phyloP scores from a whole-genome alignment of 129 eudicot genomes.

The Lactuca sativa region DNA sequence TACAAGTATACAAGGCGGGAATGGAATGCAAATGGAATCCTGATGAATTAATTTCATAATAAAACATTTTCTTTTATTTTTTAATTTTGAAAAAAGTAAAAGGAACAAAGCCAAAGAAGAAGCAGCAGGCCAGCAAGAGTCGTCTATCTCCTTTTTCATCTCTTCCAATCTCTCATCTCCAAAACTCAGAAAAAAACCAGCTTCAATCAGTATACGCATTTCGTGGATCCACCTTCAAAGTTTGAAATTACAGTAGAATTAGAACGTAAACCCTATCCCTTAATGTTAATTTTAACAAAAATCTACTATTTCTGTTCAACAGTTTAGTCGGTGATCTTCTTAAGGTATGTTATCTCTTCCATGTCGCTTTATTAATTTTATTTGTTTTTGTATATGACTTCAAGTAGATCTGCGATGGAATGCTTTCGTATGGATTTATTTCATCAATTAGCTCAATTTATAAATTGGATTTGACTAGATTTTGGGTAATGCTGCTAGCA shows the following conservation, averaged over 20 bases:
- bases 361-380: background rate
- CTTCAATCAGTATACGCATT: constrained; percentile 12
- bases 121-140: constrained; percentile 13
- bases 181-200: constrained; percentile 11
- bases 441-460: background rate
- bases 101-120: constrained; percentile 24
- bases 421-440: constrained; percentile 12
- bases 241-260: constrained; percentile 2
- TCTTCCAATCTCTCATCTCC: background rate
- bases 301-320: constrained; percentile 4
- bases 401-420: constrained; percentile 31
- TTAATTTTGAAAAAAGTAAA: constrained; percentile 21
- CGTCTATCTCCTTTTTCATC: constrained; percentile 21
- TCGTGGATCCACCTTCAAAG: constrained; percentile 28
- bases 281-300: background rate
- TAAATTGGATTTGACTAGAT: background rate
- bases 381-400: constrained; percentile 10
- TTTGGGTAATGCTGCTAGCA: constrained; percentile 4
- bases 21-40: constrained; percentile 29
- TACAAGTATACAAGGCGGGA: constrained; percentile 62
- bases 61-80: background rate
- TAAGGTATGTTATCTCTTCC: constrained; percentile 33
- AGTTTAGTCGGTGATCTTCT: constrained; percentile 24
- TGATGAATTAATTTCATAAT: constrained; percentile 8
- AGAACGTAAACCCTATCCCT: constrained; percentile 6